Conservation (phyloP, 305 asterid species). For the Fraxinus baroniana region DNA sequence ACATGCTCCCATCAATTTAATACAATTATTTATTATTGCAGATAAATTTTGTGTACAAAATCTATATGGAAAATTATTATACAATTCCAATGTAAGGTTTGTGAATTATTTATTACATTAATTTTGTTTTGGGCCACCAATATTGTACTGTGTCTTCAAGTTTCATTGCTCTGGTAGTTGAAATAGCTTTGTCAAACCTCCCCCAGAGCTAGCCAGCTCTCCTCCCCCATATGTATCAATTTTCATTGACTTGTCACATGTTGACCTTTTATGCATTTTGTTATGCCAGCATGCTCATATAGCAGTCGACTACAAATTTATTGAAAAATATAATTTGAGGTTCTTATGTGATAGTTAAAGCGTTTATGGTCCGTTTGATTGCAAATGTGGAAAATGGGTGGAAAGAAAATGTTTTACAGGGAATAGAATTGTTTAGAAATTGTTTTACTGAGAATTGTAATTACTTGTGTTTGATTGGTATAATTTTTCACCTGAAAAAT, state of each 20-base stretch:
- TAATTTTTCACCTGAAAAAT: no score
- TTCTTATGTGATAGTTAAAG: not conserved
- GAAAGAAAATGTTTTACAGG: no score
- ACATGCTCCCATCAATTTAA: conserved; percentile 28
- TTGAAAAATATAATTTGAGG: not conserved
- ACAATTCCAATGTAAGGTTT: not conserved
- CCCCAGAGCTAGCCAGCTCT: conserved; percentile 39
- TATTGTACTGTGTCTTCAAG: conserved; percentile 13
- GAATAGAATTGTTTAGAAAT: no score
- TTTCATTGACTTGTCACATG: not conserved
- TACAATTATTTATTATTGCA: conserved; percentile 19
- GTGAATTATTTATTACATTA: not conserved
- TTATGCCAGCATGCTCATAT: not conserved
- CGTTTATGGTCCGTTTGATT: not conserved
- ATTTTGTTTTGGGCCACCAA: conserved; percentile 16
- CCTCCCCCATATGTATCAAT: not conserved
- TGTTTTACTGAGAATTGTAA: no score
- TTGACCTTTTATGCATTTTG: not conserved
- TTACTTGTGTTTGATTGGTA: no score
- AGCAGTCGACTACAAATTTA: not conserved
- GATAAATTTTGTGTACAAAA: not conserved
- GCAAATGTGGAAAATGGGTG: no score
- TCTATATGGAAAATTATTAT: not conserved
- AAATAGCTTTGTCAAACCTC: conserved; percentile 36
- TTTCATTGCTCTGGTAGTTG: conserved; percentile 39